These are phyloP conservation scores for Sarcodon aspratus DNA, from an alignment of 768 basidiomycete genomes.

Conservation along the genomic window DNA sequence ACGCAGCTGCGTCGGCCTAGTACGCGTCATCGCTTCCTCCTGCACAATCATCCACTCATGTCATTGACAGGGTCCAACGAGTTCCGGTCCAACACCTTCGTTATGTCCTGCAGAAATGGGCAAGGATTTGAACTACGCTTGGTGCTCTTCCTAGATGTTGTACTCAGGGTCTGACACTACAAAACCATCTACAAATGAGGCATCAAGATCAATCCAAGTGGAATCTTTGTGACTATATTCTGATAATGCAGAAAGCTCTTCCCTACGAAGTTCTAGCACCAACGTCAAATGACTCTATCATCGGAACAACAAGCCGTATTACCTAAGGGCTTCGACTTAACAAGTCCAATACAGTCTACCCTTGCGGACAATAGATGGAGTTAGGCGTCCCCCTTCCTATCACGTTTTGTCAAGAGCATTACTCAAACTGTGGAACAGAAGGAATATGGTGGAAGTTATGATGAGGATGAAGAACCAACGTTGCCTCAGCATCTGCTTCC, in stretches of 20 bases:
- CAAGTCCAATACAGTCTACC: conserved; percentile 44
- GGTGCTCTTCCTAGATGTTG: conserved; percentile 62
- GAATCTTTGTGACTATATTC: conserved; percentile 16
- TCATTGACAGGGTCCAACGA: too few relatives aligned
- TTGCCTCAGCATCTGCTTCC: conserved; percentile 7
- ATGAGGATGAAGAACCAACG: conserved; percentile 35
- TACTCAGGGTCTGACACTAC: conserved; percentile 23
- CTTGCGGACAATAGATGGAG: conserved; percentile 38
- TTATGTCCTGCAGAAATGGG: conserved; percentile 13
- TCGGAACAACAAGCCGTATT: too few relatives aligned
- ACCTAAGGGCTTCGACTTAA: too few relatives aligned
- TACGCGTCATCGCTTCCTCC: background rate
- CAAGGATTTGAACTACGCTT: conserved; percentile 23
- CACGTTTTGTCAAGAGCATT: conserved; percentile 41
- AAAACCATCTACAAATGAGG: background rate
- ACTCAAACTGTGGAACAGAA: conserved; percentile 24
- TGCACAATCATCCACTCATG: background rate
- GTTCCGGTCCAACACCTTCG: too few relatives aligned
- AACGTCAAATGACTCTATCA: background rate
- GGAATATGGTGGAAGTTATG: conserved; percentile 53
- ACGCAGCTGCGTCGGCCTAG: background rate
- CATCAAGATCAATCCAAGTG: background rate
- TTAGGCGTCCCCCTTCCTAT: conserved; percentile 49
- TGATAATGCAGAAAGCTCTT: conserved; percentile 25
- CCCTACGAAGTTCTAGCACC: conserved; percentile 9